These are phyloP conservation scores for Pleodorina starrii DNA, from an alignment of 139 green algal genomes.

Conservation along the genomic window DNA sequence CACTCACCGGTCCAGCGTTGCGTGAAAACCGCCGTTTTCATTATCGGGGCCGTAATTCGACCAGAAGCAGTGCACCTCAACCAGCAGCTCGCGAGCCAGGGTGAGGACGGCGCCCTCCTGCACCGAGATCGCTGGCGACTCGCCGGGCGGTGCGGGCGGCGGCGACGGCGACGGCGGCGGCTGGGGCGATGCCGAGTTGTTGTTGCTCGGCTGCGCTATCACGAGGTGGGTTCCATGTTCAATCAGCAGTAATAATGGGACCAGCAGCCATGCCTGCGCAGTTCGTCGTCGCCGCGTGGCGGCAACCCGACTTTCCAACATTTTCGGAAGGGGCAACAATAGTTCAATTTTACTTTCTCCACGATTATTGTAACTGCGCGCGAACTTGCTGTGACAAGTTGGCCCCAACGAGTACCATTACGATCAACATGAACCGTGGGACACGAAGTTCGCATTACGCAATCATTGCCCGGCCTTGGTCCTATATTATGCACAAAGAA, in stretches of 20 bases:
- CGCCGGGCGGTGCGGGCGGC: neutral
- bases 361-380: too few species aligned
- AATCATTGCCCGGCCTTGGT: too few species aligned
- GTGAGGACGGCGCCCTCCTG: neutral
- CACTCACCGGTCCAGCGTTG: constrained; percentile 10
- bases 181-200: neutral
- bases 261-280: neutral
- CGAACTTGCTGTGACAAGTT: too few species aligned
- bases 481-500: too few species aligned
- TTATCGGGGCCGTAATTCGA: neutral
- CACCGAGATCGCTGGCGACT: neutral
- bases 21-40: neutral
- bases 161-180: too few species aligned
- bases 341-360: too few species aligned
- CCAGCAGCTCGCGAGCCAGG: neutral
- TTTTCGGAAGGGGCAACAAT: too few species aligned
- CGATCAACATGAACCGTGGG: too few species aligned
- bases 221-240: too few species aligned
- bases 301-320: too few species aligned
- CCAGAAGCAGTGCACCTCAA: constrained; percentile 28
- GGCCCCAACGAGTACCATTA: too few species aligned
- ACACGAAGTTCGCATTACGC: too few species aligned
- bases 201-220: neutral
- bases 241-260: neutral
- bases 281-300: neutral